Base-by-base conservation (phyloP, 805 yeast genomes). In the Debaryomyces castellii region DNA sequence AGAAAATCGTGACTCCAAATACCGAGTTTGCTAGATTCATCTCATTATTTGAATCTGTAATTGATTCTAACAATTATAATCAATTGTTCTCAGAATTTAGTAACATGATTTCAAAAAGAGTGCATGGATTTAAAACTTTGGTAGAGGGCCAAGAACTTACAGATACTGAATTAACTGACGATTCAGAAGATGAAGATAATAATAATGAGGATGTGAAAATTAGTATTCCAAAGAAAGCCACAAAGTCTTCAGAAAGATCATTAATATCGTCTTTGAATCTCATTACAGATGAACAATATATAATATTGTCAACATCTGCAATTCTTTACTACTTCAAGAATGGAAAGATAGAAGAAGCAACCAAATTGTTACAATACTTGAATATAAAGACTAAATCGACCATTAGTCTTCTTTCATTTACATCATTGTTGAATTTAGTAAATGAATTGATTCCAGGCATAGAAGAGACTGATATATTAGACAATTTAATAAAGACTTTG, bases 261-360 rank as follows among this genome's bases (percentile, higher is more conserved):
- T 53, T 69, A 20, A 58, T 70, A 4, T 40, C 54, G 14, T 58
- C 71, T 4, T 54, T 71, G 40, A 63, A 64, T 47, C 53, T 71
- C 33, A 53, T 71, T 16, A 54, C 51, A 14, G 66, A 63, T 36
- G 74, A 70, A 39, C 66, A 68, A 44, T 64, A 60, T 38, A 58
- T 66, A n/a, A 59, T 66, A 1, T 52, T 69, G 39, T 50, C 59
- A 1, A 46, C 62, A n/a, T 56, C 67, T 7, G 51, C 67, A 28
- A 52, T 63, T 5, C 39, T 54, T 3, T 58, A 54, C 45, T 65
- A 59, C 48, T 47, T 49, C 42, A 42, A 51, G 28, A 40, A 51
- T 8, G 50, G 58, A 5, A 56, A 63, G 33, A 39, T 40, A 6
- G 45, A 46, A 23, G 53, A 63, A 33, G 55, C 60, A 16, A 35